Base-by-base conservation (phyloP, 2,329 filamentous ascomycete genomes). In the Graphium sp. region DNA sequence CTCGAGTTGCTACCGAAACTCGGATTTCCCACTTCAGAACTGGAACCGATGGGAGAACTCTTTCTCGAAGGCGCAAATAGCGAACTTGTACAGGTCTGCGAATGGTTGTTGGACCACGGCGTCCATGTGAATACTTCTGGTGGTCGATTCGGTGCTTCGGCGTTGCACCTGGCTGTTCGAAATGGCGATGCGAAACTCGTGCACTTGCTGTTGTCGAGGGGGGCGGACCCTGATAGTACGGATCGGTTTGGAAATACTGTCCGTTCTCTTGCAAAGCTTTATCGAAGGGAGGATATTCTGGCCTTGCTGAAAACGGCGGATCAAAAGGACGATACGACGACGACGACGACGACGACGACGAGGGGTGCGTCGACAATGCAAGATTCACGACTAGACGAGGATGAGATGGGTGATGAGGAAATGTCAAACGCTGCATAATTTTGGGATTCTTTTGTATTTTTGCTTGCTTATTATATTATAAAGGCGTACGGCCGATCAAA, bases 1-100 rank as follows among this genome's bases (percentile, higher is more conserved):
- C 18, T 31, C 10, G 8, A 20, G n/a, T 27, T 31, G 10, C 26
- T 31, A 7, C 29, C 29, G 9, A 16, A 27, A n/a, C 24, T 31
- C 7, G 29, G 29, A 8, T 31, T 26, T 20, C 12, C 17, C 13
- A 13, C 17, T 18, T 7, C 18, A 15, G 9, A 22, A 11, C 29
- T 31, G 9, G 12, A 27, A 19, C 29, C 29, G 2, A 9, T 26
- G 4, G 24, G 23, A 7, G 29, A 31, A 15, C 29, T 31, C 22
- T 24, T 31, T 5, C 18, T 27, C 9, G 29, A 31, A 19, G 29
- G 24, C 5, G 23, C 23, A 7, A 7, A 14, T 4, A 18, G 17
- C 10, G n/a, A 12, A n/a, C 18, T 31, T 7, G 9, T 19, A 14
- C 12, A 27, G 11, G 29, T 26, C 18, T 31, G 29, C 13, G 10